Conservation (phyloP, 345 rosid species). For the Hirschfeldia incana region DNA sequence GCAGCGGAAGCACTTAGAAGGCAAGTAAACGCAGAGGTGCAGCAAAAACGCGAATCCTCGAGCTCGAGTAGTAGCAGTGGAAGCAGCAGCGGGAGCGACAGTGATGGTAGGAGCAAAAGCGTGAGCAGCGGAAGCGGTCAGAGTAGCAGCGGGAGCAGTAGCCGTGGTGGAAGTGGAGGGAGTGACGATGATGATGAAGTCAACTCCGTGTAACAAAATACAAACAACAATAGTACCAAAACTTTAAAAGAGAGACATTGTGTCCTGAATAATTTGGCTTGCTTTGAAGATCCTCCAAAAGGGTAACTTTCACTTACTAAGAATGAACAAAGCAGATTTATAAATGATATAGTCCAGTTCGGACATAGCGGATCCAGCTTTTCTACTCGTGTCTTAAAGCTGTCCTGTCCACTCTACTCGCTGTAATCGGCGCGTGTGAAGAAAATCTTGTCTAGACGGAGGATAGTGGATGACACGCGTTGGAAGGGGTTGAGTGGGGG, state of each 20-base stretch:
- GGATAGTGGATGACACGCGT: slow-evolving; percentile 17
- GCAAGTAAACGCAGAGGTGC: slow-evolving; percentile 63
- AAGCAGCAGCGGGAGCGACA: slow-evolving; percentile 63
- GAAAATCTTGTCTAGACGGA: no score
- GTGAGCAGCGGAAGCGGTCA: slow-evolving; percentile 40
- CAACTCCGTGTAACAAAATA: slow-evolving; percentile 49
- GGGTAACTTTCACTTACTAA: slow-evolving; percentile 9
- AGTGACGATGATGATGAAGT: slow-evolving; percentile 65
- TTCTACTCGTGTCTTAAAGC: slow-evolving; percentile 10
- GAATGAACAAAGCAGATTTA: not conserved
- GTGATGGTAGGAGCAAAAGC: slow-evolving; percentile 61
- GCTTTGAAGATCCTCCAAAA: slow-evolving; percentile 20
- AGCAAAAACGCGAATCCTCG: slow-evolving; percentile 45
- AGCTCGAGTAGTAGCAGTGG: slow-evolving; percentile 79
- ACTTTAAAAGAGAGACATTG: not conserved
- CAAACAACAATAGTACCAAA: slow-evolving; percentile 26
- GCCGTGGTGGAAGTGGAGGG: slow-evolving; percentile 39
- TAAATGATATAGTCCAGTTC: slow-evolving; percentile 24
- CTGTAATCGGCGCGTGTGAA: not conserved
- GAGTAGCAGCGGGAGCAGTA: slow-evolving; percentile 54
- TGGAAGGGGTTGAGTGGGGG: not conserved
- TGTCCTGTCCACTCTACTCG: not conserved
- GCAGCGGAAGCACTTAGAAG: slow-evolving; percentile 96
- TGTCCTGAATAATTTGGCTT: slow-evolving; percentile 23
- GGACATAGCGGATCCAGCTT: not conserved